phyloP scores from a whole-genome alignment of 2,329 filamentous ascomycete genomes.

The Leptosphaerulina australis region DNA sequence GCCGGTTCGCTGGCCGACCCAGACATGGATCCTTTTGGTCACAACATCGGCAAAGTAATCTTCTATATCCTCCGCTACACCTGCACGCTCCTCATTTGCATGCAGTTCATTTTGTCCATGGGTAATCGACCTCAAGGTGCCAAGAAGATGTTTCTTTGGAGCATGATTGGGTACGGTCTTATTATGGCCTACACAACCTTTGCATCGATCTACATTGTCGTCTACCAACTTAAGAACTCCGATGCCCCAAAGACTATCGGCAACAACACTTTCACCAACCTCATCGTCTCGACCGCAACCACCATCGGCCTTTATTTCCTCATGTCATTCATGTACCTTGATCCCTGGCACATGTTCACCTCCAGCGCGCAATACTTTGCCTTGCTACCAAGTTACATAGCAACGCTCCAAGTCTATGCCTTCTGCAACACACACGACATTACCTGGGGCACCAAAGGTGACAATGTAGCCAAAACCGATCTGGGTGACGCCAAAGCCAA shows the following conservation, averaged over 20 bases:
- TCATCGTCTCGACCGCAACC: constrained; percentile 86
- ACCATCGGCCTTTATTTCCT: constrained; percentile 94
- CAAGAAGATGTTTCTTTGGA: constrained; percentile 84
- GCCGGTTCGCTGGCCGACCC: constrained; percentile 85
- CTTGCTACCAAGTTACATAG: constrained; percentile 91
- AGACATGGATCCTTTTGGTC: constrained; percentile 85
- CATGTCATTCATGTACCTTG: constrained; percentile 95
- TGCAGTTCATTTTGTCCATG: constrained; percentile 95
- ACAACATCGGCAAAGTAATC: constrained; percentile 81
- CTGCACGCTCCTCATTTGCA: constrained; percentile 84
- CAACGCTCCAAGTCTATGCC: constrained; percentile 95
- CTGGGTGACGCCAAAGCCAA: constrained; percentile 84
- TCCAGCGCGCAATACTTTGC: constrained; percentile 90
- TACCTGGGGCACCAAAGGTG: constrained; percentile 97
- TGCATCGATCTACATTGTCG: constrained; percentile 84
- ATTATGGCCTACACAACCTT: constrained; percentile 98
- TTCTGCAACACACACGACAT: constrained; percentile 99
- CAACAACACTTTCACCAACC: constrained; percentile 91
- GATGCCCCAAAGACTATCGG: constrained; percentile 65
- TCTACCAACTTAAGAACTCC: constrained; percentile 71
- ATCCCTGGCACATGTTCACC: constrained; percentile 99
- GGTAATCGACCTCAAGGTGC: constrained; percentile 96
- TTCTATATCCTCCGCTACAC: constrained; percentile 86
- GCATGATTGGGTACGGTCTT: constrained; percentile 86
- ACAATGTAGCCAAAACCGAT: constrained; percentile 93